Base-by-base conservation (phyloP, 768 basidiomycete species). In the Cystofilobasidium macerans region DNA sequence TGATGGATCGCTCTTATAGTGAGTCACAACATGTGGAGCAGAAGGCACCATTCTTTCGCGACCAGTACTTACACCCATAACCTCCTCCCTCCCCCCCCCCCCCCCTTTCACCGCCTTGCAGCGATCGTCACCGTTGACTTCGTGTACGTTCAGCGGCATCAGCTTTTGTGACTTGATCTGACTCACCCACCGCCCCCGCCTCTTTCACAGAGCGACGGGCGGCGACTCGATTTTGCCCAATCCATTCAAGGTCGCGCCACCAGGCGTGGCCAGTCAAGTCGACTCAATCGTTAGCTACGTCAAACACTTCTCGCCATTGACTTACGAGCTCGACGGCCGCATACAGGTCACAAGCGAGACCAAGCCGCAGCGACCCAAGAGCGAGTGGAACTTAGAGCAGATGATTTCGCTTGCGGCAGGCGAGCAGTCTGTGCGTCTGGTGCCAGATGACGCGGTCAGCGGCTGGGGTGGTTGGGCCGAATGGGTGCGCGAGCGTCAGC, bases 1-100 rank as follows among this genome's bases (percentile, higher is more conserved):
- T 72, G 20, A 30, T 70, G 36, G 65, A 67, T 11, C 57, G 68
- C 33, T 65, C 62, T 24, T 75, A 75, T 63, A 71, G n/a, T n/a
- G n/a, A n/a, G n/a, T n/a, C n/a, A n/a, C n/a, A n/a, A n/a, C n/a
- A n/a, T n/a, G n/a, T n/a, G n/a, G n/a, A n/a, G n/a, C n/a, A n/a
- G n/a, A n/a, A n/a, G n/a, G n/a, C n/a, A n/a, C n/a, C n/a, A n/a
- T n/a, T n/a, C n/a, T n/a, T n/a, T n/a, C n/a, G n/a, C n/a, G n/a
- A n/a, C n/a, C n/a, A n/a, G n/a, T n/a, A n/a, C n/a, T n/a, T n/a
- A n/a, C n/a, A n/a, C n/a, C n/a, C n/a, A n/a, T n/a, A n/a, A n/a
- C n/a, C n/a, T n/a, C n/a, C n/a, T n/a, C n/a, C n/a, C n/a, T n/a
- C n/a, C n/a, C n/a, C n/a, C n/a, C n/a, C n/a, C n/a, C n/a, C n/a